phyloP scores from a whole-genome alignment of 202 grass and related monocot species.

The Schoenoplectus triqueter region DNA sequence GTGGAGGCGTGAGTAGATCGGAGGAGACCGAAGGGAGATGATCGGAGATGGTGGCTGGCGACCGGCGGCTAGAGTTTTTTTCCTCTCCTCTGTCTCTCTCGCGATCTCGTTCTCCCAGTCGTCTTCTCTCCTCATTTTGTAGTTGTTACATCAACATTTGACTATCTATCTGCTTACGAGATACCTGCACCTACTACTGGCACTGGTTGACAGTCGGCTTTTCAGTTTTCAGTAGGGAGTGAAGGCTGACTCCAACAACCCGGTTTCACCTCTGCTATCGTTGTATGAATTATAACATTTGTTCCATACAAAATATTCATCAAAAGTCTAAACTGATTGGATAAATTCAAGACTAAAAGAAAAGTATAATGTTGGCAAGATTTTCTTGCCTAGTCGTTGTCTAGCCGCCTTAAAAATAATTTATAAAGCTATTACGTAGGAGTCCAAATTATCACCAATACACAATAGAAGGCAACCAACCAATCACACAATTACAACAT shows the following conservation, averaged over 20 bases:
- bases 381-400: not conserved
- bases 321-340: not conserved
- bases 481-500: conserved; percentile 9
- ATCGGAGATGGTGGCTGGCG: no score
- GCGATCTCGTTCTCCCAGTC: no score
- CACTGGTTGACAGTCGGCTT: not conserved
- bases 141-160: conserved; percentile 7
- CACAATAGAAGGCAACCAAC: not conserved
- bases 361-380: no score
- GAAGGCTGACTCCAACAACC: not conserved
- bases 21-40: no score
- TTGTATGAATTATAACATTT: no score
- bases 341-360: no score
- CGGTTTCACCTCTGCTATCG: not conserved
- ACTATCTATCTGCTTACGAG: not conserved
- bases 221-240: no score
- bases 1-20: no score
- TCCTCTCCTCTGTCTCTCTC: no score
- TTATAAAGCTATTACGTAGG: not conserved
- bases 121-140: not conserved
- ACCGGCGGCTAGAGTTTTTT: no score
- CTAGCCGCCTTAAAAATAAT: not conserved
- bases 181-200: not conserved
- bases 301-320: not conserved
- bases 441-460: conserved; percentile 17